phyloP scores from a whole-genome alignment of 768 basidiomycete genomes.

The Trametes maxima region DNA sequence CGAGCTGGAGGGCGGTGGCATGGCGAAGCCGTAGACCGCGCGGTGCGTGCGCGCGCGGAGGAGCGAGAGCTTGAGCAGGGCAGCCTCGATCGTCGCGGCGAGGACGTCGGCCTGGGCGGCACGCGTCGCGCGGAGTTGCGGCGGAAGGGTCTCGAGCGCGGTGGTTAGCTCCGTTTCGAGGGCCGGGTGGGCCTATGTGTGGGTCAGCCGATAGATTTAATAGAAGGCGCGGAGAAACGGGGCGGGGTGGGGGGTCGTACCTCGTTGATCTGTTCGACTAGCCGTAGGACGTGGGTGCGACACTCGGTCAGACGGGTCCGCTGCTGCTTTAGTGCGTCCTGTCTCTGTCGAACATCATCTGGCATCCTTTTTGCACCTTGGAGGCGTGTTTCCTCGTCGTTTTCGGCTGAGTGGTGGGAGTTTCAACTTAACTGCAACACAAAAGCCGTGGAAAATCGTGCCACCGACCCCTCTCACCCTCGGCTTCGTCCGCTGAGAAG shows the following conservation, averaged over 20 bases:
- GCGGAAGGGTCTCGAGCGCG: conserved; percentile 34
- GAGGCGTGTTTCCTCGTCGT: background rate
- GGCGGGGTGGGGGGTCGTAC: background rate
- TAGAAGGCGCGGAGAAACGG: background rate
- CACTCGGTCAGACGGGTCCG: background rate
- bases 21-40: conserved; percentile 42
- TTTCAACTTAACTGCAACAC: no score
- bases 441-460: no score
- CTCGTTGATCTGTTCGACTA: conserved; percentile 21
- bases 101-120: conserved; percentile 43
- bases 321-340: background rate
- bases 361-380: conserved; percentile 3
- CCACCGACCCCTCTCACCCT: background rate
- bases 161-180: conserved; percentile 36
- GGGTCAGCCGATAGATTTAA: background rate
- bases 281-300: conserved; percentile 10
- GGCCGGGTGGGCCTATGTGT: conserved; percentile 34
- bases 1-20: conserved; percentile 4
- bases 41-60: conserved; percentile 43
- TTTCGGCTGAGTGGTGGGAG: background rate
- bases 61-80: conserved; percentile 50
- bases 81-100: conserved; percentile 48
- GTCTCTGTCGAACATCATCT: background rate
- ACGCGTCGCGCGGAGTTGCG: conserved; percentile 34
- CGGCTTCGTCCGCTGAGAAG: background rate